Evolutionary conservation across 106 monocot species (phyloP), one percentile per base, ranked within the genome.

Genomic region (Agapanthus africanus): DNA sequence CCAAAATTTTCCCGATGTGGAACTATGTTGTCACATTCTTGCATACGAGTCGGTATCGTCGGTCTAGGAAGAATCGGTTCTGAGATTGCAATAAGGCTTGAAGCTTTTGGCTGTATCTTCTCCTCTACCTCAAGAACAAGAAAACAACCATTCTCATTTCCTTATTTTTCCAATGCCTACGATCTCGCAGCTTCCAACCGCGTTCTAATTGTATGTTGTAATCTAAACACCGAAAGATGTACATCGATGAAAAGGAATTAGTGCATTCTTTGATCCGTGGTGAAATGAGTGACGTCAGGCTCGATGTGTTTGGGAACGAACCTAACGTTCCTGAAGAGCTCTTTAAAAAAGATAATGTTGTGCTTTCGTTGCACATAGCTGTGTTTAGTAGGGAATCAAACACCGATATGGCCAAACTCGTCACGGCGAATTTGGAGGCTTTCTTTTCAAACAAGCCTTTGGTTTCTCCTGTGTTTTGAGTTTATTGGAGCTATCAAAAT

Each of bases 51-150:
- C n/a, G n/a, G n/a, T n/a, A n/a, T n/a, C n/a, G n/a, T n/a, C n/a
- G n/a, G n/a, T n/a, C 63, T 87, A 10, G 91, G 91, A 10, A 88
- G 61, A 23, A 88, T 92, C 47, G 88, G 91, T 23, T 85, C 76
- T 15, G 61, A 33, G 41, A 56, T 83, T 18, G 85, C 88, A 11
- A 92, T 73, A 66, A 82, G 88, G 47, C 82, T 92, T 1, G 80
- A 85, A 16, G 82, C 83, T 8, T 88, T 92, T 56, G 77, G 71
- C 11, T 87, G 87, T 57, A n/a, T n/a, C 28, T 80, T 87, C 46
- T 71, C 59, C 1, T 87, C 83, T 46, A 35, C 25, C 16, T 83
- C 87, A 15, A 78, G 75, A 70, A 37, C 11, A n/a, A n/a, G n/a
- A 23, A 87, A 83, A 68, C 64, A 65, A 59, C 72, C 65, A 4